Conservation (phyloP, 1,284 basidiomycete species). For the Pyrrhoderma noxium region DNA sequence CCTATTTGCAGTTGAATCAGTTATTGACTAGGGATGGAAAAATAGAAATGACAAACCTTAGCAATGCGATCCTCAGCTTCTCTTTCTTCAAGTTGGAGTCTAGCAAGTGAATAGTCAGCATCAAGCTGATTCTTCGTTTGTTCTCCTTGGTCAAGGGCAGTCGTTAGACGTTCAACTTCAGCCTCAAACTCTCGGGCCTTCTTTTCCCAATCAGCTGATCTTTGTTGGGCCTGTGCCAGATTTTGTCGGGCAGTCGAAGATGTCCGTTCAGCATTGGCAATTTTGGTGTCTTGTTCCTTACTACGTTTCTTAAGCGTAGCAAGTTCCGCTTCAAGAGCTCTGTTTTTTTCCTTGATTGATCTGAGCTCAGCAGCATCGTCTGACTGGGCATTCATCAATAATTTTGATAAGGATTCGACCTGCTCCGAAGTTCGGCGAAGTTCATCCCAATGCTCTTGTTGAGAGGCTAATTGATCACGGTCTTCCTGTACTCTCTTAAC, state of each 20-base stretch:
- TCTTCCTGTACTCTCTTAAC: constrained; percentile 49
- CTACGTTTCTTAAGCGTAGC: constrained; percentile 57
- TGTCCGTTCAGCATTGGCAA: constrained; percentile 52
- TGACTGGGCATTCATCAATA: constrained; percentile 56
- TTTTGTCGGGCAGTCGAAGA: constrained; percentile 52
- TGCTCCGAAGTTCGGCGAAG: constrained; percentile 60
- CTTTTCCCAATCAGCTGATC: constrained; percentile 70
- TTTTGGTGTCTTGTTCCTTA: constrained; percentile 62
- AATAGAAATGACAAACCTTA: constrained; percentile 40
- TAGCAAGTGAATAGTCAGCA: constrained; percentile 56
- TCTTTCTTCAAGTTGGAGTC: constrained; percentile 64
- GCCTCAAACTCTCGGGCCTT: constrained; percentile 64
- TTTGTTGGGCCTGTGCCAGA: constrained; percentile 65
- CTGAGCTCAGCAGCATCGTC: constrained; percentile 66
- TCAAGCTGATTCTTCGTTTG: constrained; percentile 58
- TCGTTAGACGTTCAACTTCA: constrained; percentile 49
- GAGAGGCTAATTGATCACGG: constrained; percentile 47
- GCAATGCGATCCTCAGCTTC: constrained; percentile 59
- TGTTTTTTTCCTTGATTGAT: constrained; percentile 55
- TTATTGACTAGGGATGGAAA: constrained; percentile 8
- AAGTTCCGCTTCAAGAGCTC: constrained; percentile 60
- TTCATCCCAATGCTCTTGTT: constrained; percentile 66
- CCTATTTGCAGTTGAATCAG: constrained; percentile 35
- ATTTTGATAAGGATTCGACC: constrained; percentile 52
- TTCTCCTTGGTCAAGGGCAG: constrained; percentile 58